Evolutionary conservation across 257 asterid species (phyloP), one percentile per base, ranked within the genome.

Genomic region (Solanum paucissectum): DNA sequence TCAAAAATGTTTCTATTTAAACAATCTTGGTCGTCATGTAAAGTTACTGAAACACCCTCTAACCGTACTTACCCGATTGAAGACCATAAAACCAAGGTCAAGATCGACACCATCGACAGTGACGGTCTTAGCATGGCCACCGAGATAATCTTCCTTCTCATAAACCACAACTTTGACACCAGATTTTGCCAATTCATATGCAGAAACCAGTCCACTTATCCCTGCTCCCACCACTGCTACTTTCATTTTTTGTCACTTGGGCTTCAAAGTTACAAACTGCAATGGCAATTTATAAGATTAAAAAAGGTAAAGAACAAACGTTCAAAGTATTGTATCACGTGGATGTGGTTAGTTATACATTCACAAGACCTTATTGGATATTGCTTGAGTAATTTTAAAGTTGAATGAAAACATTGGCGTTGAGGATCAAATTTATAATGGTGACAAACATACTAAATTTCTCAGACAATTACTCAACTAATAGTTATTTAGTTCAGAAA

Each of bases 61-160:
- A 14, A 32, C 5, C n/a, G 12, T 12, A 42, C 85, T 91, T 90
- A 94, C 95, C 38, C 93, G 93, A 86, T 93, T 93, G 62, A 93
- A 95, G 87, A 95, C 95, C 98, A 93, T 94, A 87, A 94, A 94
- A 8, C 95, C 98, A 36, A 95, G 96, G 87, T 94, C 97, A 4
- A 95, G 87, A 13, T 92, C 89, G 16, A 93, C 88, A 86, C 89
- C 95, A 0, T 76, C 13, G 0, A 40, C 13, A 0, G 34, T 76
- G 2, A 40, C 36, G 2, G 36, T 12, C 7, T 40, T 76, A 42
- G 60, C 83, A 12, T 76, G 83, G 58, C 60, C 12, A 36, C 98
- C 96, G 6, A 95, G 87, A 89, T 87, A 87, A 52, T 92, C 90
- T 29, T 94, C 98, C 87, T 93, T 95, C 91, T 95, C 98, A 68